These are phyloP conservation scores for Ascochyta lentis DNA, from an alignment of 2,329 filamentous ascomycete genomes.

Conservation along the genomic window DNA sequence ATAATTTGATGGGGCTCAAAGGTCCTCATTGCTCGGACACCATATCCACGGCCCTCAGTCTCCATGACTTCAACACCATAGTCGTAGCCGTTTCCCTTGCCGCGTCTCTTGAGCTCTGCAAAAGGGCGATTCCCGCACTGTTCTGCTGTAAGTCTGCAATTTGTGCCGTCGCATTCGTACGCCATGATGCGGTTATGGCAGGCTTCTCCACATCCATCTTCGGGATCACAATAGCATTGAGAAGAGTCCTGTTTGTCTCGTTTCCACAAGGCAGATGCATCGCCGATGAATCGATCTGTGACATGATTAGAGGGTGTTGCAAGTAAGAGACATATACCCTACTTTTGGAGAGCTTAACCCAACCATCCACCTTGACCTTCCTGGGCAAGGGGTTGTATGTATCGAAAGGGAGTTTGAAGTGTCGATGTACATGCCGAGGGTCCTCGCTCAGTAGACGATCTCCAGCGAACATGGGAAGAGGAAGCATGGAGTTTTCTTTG, in stretches of 20 bases:
- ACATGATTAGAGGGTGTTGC: conserved; percentile 8
- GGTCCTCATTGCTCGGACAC: conserved; percentile 86
- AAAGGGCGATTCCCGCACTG: conserved; percentile 88
- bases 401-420: conserved; percentile 90
- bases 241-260: conserved; percentile 78
- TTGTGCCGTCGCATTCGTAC: conserved; percentile 91
- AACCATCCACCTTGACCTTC: conserved; percentile 91
- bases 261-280: conserved; percentile 81
- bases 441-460: conserved; percentile 72
- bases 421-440: conserved; percentile 57
- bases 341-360: conserved; percentile 92
- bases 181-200: conserved; percentile 97
- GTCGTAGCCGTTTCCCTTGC: conserved; percentile 78
- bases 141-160: conserved; percentile 79
- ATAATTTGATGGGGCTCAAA: conserved; percentile 94
- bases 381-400: conserved; percentile 85
- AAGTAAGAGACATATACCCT: conserved; percentile 47
- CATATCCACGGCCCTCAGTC: conserved; percentile 85
- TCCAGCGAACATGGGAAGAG: conserved; percentile 79
- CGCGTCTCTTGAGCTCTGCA: conserved; percentile 74
- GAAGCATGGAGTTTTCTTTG: conserved; percentile 66
- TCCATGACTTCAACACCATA: conserved; percentile 95
- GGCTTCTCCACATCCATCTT: conserved; percentile 83
- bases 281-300: conserved; percentile 86
- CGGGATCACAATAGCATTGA: conserved; percentile 61